A percentile compares a stretch with the other conserved stretches of the same genome.
These are phyloP conservation scores for Bromus sterilis DNA, from an alignment of 176 grass and related monocot species.

Conservation along the genomic window DNA sequence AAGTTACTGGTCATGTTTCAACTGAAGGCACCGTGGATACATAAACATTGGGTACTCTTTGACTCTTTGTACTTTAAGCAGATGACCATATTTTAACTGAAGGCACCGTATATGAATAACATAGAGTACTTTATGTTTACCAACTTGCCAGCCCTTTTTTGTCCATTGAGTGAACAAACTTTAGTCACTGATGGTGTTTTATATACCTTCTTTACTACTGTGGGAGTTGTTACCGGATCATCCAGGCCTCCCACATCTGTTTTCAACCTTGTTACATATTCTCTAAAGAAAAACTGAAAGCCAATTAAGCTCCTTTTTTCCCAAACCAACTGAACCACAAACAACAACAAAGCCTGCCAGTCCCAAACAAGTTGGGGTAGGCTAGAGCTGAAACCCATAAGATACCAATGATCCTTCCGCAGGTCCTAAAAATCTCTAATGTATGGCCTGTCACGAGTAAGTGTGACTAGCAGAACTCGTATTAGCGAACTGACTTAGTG, in stretches of 20 bases:
- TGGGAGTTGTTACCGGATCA: neutral
- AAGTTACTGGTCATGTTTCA: neutral
- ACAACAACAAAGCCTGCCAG: too few relatives aligned
- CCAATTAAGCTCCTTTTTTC: neutral
- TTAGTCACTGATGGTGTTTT: neutral
- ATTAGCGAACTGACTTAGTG: neutral
- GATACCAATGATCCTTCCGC: too few relatives aligned
- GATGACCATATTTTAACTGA: neutral
- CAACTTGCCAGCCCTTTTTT: neutral
- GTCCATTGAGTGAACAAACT: neutral
- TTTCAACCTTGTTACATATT: neutral
- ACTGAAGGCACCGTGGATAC: neutral
- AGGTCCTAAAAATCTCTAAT: neutral
- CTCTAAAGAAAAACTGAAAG: neutral
- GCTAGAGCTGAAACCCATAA: too few relatives aligned
- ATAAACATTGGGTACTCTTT: neutral
- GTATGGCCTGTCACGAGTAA: neutral
- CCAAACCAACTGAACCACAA: neutral
- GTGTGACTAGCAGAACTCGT: neutral
- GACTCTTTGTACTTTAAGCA: neutral
- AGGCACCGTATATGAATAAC: neutral
- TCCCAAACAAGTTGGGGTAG: too few relatives aligned
- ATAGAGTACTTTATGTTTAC: neutral
- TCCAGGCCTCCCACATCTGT: neutral
- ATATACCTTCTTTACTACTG: neutral